Conservation (phyloP, 768 basidiomycete genomes). For the Pleurotus citrinopileatus region DNA sequence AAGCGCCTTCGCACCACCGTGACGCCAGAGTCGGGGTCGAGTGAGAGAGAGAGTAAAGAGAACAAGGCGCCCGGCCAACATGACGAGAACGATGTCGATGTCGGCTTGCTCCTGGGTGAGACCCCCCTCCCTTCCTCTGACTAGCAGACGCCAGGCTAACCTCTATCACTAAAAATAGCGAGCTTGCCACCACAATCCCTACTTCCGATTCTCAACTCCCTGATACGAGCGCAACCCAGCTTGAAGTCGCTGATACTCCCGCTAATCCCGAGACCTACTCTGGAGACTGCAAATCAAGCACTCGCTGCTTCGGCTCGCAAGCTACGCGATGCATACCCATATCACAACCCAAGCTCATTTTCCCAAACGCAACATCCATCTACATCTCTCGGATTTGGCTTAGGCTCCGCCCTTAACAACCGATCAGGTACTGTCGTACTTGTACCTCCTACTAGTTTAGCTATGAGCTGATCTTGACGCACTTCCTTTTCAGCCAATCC, state of each 20-base stretch:
- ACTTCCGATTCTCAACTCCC: conserved; percentile 66
- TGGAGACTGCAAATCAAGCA: conserved; percentile 70
- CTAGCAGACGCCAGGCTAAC: neutral
- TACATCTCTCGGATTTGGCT: conserved; percentile 30
- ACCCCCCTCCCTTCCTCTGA: conserved; percentile 11
- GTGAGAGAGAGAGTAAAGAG: conserved; percentile 44
- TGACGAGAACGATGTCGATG: conserved; percentile 66
- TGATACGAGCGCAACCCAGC: conserved; percentile 65
- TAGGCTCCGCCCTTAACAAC: conserved; percentile 23
- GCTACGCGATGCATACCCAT: conserved; percentile 81
- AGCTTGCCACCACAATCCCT: conserved; percentile 77
- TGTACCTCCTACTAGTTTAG: conserved; percentile 6
- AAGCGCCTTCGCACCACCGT: conserved; percentile 56
- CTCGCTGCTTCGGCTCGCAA: conserved; percentile 67
- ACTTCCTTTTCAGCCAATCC: conserved; percentile 19
- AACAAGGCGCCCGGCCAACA: conserved; percentile 34
- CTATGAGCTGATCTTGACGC: conserved; percentile 12
- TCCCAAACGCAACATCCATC: conserved; percentile 18
- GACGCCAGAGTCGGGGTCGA: conserved; percentile 29
- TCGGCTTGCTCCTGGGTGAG: conserved; percentile 79
- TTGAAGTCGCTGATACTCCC: conserved; percentile 71
- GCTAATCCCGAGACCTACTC: conserved; percentile 81
- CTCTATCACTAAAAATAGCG: conserved; percentile 51
- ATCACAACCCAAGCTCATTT: conserved; percentile 51
- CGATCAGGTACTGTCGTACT: conserved; percentile 9